These are phyloP conservation scores for Solanum phureja DNA, from an alignment of 257 asterid genomes.

Conservation along the genomic window DNA sequence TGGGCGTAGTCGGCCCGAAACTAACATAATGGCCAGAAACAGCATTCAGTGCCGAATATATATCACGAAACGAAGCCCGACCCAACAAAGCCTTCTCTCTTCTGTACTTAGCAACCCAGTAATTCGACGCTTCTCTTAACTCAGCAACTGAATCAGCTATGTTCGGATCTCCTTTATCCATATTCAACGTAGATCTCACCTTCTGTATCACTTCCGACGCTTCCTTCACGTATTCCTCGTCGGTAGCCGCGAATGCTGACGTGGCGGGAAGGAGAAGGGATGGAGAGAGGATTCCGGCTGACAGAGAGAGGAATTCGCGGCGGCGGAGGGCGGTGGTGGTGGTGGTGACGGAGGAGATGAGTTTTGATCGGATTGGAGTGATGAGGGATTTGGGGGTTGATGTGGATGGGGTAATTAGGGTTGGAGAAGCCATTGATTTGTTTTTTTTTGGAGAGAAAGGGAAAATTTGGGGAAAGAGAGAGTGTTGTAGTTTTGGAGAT, in stretches of 20 bases:
- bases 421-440: constrained; percentile 54
- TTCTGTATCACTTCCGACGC: constrained; percentile 56
- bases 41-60: constrained; percentile 87
- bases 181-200: constrained; percentile 44
- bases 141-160: constrained; percentile 66
- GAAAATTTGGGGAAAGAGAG: background rate
- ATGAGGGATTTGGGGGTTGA: constrained; percentile 34
- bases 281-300: constrained; percentile 24
- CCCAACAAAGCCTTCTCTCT: constrained; percentile 69
- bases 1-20: constrained; percentile 91
- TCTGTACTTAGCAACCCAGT: constrained; percentile 95
- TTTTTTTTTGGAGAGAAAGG: background rate
- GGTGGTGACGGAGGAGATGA: background rate
- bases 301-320: constrained; percentile 41
- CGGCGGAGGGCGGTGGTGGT: constrained; percentile 18
- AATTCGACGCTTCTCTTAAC: constrained; percentile 61
- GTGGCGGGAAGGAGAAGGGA: constrained; percentile 17
- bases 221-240: constrained; percentile 75
- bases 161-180: constrained; percentile 70
- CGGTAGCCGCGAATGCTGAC: constrained; percentile 40
- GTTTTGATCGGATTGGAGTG: constrained; percentile 26
- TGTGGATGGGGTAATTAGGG: constrained; percentile 44
- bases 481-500: background rate
- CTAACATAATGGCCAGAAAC: constrained; percentile 94
- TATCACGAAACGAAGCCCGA: constrained; percentile 74